phyloP scores from a whole-genome alignment of 2,329 filamentous ascomycete genomes.

The Botryotinia narcissicola region DNA sequence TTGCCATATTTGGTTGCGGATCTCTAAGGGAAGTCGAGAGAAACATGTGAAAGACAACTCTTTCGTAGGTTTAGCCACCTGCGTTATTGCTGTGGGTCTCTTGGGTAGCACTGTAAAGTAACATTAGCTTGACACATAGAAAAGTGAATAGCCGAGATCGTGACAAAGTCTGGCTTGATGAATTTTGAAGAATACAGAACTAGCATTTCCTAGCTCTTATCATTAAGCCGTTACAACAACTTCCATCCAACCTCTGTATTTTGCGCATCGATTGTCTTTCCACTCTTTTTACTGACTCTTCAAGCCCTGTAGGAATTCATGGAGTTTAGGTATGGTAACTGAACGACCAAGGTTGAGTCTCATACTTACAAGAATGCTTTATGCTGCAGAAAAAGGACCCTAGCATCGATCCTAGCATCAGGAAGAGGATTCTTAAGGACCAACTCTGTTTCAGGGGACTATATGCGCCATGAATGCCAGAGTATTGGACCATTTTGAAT shows the following conservation, averaged over 20 bases:
- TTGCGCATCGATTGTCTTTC: neutral
- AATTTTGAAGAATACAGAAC: neutral
- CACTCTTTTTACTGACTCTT: neutral
- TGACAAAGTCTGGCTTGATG: neutral
- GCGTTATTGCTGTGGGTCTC: neutral
- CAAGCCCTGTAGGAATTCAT: neutral
- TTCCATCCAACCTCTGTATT: neutral
- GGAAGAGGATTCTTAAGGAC: neutral
- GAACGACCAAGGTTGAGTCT: neutral
- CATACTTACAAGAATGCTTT: neutral
- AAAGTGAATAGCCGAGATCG: neutral
- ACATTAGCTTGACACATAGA: neutral
- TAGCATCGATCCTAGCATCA: neutral
- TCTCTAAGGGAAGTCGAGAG: neutral
- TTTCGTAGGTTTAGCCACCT: neutral
- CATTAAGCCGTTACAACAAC: neutral
- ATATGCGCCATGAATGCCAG: neutral
- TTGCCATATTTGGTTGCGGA: neutral
- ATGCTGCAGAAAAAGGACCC: neutral
- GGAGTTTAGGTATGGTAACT: neutral
- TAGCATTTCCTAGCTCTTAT: neutral
- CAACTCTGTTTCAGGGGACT: neutral
- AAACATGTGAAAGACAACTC: neutral
- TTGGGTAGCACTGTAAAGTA: neutral
- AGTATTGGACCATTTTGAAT: neutral